Base-by-base conservation (phyloP, 805 yeast genomes). In the Peterozyma xylosa region DNA sequence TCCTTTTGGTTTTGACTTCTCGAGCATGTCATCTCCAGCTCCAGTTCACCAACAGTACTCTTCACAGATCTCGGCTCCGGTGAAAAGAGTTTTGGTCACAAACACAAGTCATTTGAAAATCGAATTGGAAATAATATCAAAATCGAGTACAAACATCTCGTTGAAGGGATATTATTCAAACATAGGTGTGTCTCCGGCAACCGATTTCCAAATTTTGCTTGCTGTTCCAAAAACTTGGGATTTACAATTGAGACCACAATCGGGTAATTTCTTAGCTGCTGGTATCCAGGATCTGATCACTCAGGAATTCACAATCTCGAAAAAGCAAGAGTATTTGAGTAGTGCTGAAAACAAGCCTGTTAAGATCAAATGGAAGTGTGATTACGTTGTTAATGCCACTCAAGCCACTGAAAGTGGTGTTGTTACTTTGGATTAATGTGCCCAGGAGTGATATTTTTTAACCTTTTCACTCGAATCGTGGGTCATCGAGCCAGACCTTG, bases 361-460 rank as follows among this genome's bases (percentile, higher is more conserved):
- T 51, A 86, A 84, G 60, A 69, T 87, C 46, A 83, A 86, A 60
- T 87, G 90, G 91, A 85, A 82, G 59, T 71, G 75, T 18, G 74
- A 74, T 45, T 86, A 76, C 57, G 52, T 55, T 10, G 57, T 71
- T 9, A 75, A 73, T 42, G 76, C 79, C n/a, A 57, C 59, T 17
- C 58, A 61, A 9, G 62, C 61, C 16, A 81, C 74, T 51, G 84
- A 79, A 50, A 71, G 79, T 9, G 87, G 88, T 7, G 78, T 80
- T 18, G 64, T 65, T 5, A 14, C 13, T 10, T 32, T 32, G 9
- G 15, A 32, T 5, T 32, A 7, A 21, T 21, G 27, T 5, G n/a
- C n/a, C n/a, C n/a, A n/a, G n/a, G n/a, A n/a, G n/a, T n/a, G n/a
- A n/a, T n/a, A n/a, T n/a, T n/a, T n/a, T n/a, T n/a, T n/a, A n/a